Evolutionary conservation across 2,329 filamentous ascomycete genomes (phyloP).

Genomic region (Aschersonia sp.): DNA sequence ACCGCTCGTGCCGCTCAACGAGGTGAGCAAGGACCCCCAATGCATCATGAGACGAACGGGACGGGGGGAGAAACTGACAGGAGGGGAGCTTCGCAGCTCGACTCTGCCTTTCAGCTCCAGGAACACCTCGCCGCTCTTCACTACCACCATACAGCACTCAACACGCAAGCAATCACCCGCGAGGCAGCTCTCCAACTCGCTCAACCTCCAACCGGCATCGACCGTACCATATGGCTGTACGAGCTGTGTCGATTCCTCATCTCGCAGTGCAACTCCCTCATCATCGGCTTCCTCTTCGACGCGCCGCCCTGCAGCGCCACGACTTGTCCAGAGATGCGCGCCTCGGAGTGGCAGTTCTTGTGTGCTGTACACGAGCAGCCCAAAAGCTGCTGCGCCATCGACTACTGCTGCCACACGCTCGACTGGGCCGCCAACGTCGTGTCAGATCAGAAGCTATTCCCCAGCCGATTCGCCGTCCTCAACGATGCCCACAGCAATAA

Average conservation of each 20-base stretch:
- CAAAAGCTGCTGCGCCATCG: conserved; percentile 94
- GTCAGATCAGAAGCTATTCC: conserved; percentile 90
- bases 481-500: conserved; percentile 44
- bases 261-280: conserved; percentile 82
- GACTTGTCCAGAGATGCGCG: conserved; percentile 96
- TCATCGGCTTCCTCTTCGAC: conserved; percentile 88
- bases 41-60: background rate
- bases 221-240: conserved; percentile 89
- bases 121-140: conserved; percentile 93
- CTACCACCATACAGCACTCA: conserved; percentile 58
- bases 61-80: background rate
- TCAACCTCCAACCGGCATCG: conserved; percentile 65
- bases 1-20: conserved; percentile 69
- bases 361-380: conserved; percentile 95
- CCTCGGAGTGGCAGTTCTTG: conserved; percentile 96
- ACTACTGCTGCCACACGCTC: conserved; percentile 97
- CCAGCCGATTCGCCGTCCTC: conserved; percentile 57
- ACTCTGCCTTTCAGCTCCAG: conserved; percentile 93
- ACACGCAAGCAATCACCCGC: conserved; percentile 59
- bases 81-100: conserved; percentile 44
- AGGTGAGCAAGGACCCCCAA: conserved; percentile 39
- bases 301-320: conserved; percentile 72
- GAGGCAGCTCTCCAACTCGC: conserved; percentile 63
- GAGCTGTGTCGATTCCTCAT: conserved; percentile 94
- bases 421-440: conserved; percentile 95